Evolutionary conservation across 768 basidiomycete species (phyloP).

Genomic region (Pleurotus citrinopileatus): DNA sequence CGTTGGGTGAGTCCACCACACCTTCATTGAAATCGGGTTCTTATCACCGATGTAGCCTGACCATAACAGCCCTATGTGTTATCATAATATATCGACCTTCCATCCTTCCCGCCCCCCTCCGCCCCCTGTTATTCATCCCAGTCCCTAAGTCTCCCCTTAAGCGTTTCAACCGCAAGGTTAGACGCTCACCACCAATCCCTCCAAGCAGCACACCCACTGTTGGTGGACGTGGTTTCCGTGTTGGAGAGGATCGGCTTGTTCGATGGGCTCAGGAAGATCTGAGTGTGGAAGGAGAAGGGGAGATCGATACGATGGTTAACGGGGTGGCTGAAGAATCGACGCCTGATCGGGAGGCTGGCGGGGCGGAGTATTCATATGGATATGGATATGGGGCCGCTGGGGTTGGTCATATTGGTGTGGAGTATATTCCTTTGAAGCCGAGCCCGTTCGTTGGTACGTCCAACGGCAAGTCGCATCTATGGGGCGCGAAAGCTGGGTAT

Average conservation of each 20-base stretch:
- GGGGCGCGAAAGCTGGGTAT: conserved; percentile 5
- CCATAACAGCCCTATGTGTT: background rate
- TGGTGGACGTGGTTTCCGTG: conserved; percentile 2
- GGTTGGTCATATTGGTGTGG: conserved; percentile 1
- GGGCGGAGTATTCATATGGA: background rate
- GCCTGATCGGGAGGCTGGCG: background rate
- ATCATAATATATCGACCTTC: background rate
- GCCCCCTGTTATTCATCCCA: conserved; percentile 3
- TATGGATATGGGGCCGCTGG: conserved; percentile 7
- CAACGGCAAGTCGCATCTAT: background rate
- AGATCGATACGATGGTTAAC: conserved; percentile 9
- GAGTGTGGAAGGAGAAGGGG: conserved; percentile 5
- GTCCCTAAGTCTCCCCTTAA: background rate
- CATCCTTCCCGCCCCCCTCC: background rate
- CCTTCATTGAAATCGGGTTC: too few species aligned
- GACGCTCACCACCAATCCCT: background rate
- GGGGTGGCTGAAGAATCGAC: background rate
- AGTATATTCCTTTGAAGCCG: conserved; percentile 12
- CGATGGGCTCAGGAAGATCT: conserved; percentile 8
- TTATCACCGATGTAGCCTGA: too few species aligned
- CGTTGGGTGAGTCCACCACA: background rate
- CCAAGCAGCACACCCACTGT: background rate
- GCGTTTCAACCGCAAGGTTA: background rate
- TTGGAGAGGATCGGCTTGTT: conserved; percentile 4
- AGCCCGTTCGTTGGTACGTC: conserved; percentile 1